phyloP scores from a whole-genome alignment of 257 asterid genomes.

The Thymus mandschuricus region DNA sequence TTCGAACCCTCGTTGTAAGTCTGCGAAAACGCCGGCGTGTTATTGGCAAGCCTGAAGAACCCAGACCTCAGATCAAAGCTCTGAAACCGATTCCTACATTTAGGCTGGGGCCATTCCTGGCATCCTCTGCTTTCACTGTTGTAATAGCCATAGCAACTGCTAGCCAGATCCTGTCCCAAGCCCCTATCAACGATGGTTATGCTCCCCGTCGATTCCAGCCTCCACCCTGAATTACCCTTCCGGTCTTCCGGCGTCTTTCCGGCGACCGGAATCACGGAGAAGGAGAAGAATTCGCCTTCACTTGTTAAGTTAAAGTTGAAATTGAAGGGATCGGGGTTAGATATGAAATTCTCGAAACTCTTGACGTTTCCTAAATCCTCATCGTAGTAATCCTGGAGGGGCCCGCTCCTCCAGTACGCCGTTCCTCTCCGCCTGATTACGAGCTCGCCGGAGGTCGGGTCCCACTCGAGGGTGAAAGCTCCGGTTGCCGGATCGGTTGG shows the following conservation, averaged over 20 bases:
- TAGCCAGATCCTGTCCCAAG: not conserved
- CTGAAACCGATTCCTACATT: conserved; percentile 30
- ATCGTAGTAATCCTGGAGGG: not conserved
- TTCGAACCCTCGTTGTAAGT: conserved; percentile 17
- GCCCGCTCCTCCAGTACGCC: conserved; percentile 46
- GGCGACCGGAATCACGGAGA: not conserved
- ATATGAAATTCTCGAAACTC: not conserved
- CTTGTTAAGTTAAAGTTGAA: not conserved
- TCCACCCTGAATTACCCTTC: not conserved
- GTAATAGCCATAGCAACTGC: not conserved
- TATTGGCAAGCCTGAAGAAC: not conserved
- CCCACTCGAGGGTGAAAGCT: conserved; percentile 52
- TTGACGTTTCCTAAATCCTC: not conserved
- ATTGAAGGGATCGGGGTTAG: not conserved
- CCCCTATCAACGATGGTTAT: not conserved
- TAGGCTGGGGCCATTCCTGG: conserved; percentile 40
- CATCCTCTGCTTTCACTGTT: conserved; percentile 31
- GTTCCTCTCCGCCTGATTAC: conserved; percentile 37
- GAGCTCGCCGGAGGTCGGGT: conserved; percentile 25
- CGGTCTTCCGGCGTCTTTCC: not conserved
- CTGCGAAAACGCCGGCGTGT: not conserved
- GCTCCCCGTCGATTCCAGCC: not conserved
- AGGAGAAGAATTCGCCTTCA: not conserved
- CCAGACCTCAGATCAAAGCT: conserved; percentile 27
- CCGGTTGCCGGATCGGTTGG: conserved; percentile 40